phyloP scores from a whole-genome alignment of 495 filamentous ascomycete genomes.

The Penicillium cataractarum region DNA sequence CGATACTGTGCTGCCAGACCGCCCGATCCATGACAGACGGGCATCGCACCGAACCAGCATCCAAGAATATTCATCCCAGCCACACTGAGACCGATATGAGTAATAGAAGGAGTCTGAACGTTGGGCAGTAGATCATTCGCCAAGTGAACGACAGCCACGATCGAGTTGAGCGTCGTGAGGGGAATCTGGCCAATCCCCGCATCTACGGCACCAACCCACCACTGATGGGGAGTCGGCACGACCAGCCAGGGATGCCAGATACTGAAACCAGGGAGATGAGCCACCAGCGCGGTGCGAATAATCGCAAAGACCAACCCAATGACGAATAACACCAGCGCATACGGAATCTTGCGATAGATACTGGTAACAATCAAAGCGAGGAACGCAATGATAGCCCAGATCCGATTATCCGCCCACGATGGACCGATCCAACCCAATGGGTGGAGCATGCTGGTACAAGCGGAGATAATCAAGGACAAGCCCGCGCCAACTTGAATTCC shows the following conservation, averaged over 20 bases:
- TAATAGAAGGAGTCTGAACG: constrained; percentile 65
- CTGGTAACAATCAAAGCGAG: constrained; percentile 66
- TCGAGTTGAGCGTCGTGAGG: constrained; percentile 86
- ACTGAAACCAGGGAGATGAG: constrained; percentile 48
- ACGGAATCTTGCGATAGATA: constrained; percentile 64
- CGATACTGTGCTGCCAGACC: constrained; percentile 87
- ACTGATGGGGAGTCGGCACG: constrained; percentile 50
- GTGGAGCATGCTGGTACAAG: constrained; percentile 63
- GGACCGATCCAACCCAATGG: constrained; percentile 61
- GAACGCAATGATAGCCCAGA: constrained; percentile 74
- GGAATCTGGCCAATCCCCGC: constrained; percentile 84
- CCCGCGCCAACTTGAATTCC: constrained; percentile 94
- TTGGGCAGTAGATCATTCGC: constrained; percentile 73
- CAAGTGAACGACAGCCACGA: constrained; percentile 81
- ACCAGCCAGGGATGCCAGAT: constrained; percentile 53
- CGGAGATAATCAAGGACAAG: constrained; percentile 74
- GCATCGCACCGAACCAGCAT: constrained; percentile 94
- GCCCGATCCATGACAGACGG: constrained; percentile 90
- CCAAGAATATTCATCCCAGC: constrained; percentile 79
- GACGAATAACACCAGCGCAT: constrained; percentile 71
- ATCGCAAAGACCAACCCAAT: constrained; percentile 63
- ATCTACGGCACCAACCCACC: constrained; percentile 52
- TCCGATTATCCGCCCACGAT: constrained; percentile 69
- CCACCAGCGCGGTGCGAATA: constrained; percentile 38
- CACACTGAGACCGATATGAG: constrained; percentile 78